Base-by-base conservation (phyloP, 1,139 yeast species). In the Nematodospora anomalae region DNA sequence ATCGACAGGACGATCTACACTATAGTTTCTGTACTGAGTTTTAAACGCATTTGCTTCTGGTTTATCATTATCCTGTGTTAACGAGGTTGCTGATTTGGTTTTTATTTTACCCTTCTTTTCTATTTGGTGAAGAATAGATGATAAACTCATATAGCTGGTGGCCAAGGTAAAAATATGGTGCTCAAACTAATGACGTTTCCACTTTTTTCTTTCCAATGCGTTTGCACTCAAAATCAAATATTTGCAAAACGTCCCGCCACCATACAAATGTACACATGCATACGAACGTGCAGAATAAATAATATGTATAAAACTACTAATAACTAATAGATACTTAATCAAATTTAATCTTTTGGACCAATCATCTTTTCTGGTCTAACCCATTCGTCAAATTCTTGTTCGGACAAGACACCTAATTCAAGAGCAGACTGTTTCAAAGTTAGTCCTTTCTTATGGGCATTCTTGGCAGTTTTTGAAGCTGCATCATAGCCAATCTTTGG, bases 401-500 rank as follows among this genome's bases (percentile, higher is more conserved):
- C 80, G 41, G 79, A 76, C 60, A 92, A 76, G 41, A 84, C 89
- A 42, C 87, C 87, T 58, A 94, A 80, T 66, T 92, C 96, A 56
- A 92, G 74, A 44, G 97, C 96, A 44, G 95, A 82, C 66, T 88
- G 85, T 72, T 92, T 92, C 69, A 92, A 80, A 31, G 98, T 92
- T 57, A 90, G 76, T 22, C 97, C 97, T 75, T 92, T 89, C 75
- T 90, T 86, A 79, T 92, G 97, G 36, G 98, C 98, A 59, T 92
- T 88, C 78, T 92, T 92, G 52, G 98, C 98, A 38, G 89, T 92
- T 79, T 90, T 89, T 44, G 97, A 88, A 41, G 98, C 97, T 52
- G 83, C 78, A 62, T 92, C 98, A 70, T 92, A 92, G 55, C 98
- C 98, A 56, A 92, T 92, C 80, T 90, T 89, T 53, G 98, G 97